Evolutionary conservation across 2,329 filamentous ascomycete genomes (phyloP), one percentile per base, ranked within the genome.

Genomic region (Claviceps cyperi): DNA sequence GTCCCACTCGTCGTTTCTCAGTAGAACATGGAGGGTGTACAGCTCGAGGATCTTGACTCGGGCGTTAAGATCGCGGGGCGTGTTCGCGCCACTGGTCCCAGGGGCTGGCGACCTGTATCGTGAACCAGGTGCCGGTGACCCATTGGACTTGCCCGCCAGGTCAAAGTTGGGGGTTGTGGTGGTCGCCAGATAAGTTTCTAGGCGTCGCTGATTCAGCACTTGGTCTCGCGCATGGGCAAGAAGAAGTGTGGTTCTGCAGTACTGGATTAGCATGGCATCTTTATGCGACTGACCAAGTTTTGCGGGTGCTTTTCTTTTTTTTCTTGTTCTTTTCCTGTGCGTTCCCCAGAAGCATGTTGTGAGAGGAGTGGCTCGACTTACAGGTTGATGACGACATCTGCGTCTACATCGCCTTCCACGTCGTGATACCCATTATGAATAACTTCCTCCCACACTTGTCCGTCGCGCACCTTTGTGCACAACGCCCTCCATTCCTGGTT

Each of bases 1-100:
- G 52, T 95, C 87, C 92, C 92, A 98, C 68, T 97, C 89, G 50
- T 87, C 82, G 58, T 96, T 97, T 49, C 88, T 78, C 5, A 91
- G 81, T n/a, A 98, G 78, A 7, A 97, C 87, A 62, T 98, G 92
- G 4, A 98, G 76, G 1, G 89, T 94, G 65, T 96, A 98, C 8
- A 98, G 75, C 68, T 98, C 92, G 47, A 98, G 78, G 41, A 98
- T 86, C 69, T 94, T 94, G 55, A 96, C 82, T 44, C 89, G 78
- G 4, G 87, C 82, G 57, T 86, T 83, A 37, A 95, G 77, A 62
- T 94, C 88, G 54, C 86, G 81, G 0, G 88, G 88, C 0, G 88
- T 94, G 61, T 88, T 82, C 40, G 88, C 82, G 52, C 86, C 87
- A 52, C 77, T 79, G 15, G 69, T 60, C 36, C 69, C 70, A 55